These are phyloP conservation scores for Boletus mariae DNA, from an alignment of 1,284 basidiomycete genomes.

Conservation along the genomic window DNA sequence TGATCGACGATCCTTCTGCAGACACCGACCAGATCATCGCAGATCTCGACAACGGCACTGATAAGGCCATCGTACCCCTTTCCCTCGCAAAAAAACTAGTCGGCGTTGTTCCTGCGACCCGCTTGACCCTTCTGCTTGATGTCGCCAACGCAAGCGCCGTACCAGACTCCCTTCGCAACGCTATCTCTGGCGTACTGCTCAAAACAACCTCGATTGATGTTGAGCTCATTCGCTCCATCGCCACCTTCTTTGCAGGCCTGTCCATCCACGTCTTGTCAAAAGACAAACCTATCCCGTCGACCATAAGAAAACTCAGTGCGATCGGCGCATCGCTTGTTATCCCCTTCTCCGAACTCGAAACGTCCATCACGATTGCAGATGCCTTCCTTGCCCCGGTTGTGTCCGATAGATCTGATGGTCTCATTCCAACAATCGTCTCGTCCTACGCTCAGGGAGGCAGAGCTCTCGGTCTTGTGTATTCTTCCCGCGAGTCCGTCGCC, in stretches of 20 bases:
- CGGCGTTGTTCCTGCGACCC: slow-evolving; percentile 64
- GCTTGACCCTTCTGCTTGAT: slow-evolving; percentile 73
- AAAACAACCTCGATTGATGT: slow-evolving; percentile 65
- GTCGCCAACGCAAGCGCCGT: slow-evolving; percentile 71
- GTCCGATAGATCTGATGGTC: slow-evolving; percentile 89
- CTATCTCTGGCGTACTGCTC: slow-evolving; percentile 74
- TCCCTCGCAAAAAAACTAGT: slow-evolving; percentile 64
- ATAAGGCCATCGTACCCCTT: slow-evolving; percentile 73
- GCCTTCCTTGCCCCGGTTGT: slow-evolving; percentile 80
- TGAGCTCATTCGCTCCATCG: slow-evolving; percentile 70
- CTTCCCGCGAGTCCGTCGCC: slow-evolving; percentile 84
- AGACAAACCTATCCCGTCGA: slow-evolving; percentile 49
- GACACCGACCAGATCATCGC: slow-evolving; percentile 58
- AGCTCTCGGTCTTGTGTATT: slow-evolving; percentile 94
- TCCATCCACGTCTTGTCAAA: slow-evolving; percentile 61
- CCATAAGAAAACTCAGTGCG: slow-evolving; percentile 52
- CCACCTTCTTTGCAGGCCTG: slow-evolving; percentile 66
- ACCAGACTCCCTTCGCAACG: slow-evolving; percentile 65
- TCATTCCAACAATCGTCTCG: slow-evolving; percentile 90
- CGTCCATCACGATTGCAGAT: slow-evolving; percentile 75
- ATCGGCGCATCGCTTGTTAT: slow-evolving; percentile 71
- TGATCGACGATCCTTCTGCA: slow-evolving; percentile 49
- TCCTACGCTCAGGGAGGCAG: slow-evolving; percentile 71
- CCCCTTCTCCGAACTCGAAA: slow-evolving; percentile 62
- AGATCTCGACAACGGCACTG: slow-evolving; percentile 72